Evolutionary conservation across 352 stramenopile genomes (phyloP).

Genomic region (Peronospora destructor): DNA sequence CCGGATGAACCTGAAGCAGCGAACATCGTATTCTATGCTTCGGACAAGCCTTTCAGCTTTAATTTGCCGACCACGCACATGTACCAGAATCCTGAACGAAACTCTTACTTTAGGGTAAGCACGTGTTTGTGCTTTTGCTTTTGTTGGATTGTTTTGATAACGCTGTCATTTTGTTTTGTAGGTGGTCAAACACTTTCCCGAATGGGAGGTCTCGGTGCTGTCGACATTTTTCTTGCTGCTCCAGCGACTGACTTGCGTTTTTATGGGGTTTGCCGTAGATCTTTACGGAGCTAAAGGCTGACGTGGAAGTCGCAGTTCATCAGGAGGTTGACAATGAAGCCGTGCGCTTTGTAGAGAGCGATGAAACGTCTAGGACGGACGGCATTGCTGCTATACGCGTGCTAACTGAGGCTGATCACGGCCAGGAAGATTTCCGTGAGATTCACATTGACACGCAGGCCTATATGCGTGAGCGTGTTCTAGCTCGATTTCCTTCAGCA

Average conservation of each 20-base stretch:
- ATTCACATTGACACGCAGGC: constrained; percentile 49
- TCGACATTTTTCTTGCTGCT: not conserved
- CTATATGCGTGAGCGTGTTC: constrained; percentile 58
- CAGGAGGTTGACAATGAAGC: constrained; percentile 47
- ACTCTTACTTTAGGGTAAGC: constrained; percentile 59
- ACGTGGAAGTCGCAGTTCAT: constrained; percentile 40
- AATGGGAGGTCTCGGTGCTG: constrained; percentile 39
- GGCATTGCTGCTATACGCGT: constrained; percentile 21
- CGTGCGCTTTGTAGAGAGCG: constrained; percentile 35
- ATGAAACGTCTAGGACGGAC: not conserved
- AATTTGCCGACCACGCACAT: constrained; percentile 41
- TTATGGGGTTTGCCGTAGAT: constrained; percentile 30
- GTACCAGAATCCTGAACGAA: constrained; percentile 37
- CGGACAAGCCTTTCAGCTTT: constrained; percentile 59
- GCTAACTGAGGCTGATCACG: constrained; percentile 47
- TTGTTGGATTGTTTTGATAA: not conserved
- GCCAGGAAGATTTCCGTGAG: constrained; percentile 40
- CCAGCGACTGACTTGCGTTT: not conserved
- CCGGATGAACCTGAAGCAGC: constrained; percentile 27
- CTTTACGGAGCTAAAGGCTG: constrained; percentile 44
- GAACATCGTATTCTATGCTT: constrained; percentile 79
- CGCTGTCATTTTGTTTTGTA: constrained; percentile 16
- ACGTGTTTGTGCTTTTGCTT: not conserved
- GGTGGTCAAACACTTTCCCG: constrained; percentile 53
- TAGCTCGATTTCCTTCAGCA: constrained; percentile 48